Evolutionary conservation across 1,284 basidiomycete genomes (phyloP), one percentile per base, ranked within the genome.

Genomic region (Meira nashicola): DNA sequence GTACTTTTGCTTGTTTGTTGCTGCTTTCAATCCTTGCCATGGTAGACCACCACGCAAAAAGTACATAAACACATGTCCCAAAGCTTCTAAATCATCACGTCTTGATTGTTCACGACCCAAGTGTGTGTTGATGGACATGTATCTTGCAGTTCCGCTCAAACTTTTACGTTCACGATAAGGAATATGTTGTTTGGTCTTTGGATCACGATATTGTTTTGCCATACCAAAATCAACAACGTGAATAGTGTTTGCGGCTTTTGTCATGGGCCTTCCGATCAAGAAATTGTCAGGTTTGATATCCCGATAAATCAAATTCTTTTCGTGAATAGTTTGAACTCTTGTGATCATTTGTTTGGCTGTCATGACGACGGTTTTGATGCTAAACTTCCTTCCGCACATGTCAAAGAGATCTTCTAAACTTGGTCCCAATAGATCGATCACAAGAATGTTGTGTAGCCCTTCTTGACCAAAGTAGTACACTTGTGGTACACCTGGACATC

Each of bases 241-340:
- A 69, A 97, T 87, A 15, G 86, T 83, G 76, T 92, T 91, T 44
- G 89, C 84, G 49, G 83, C 85, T 81, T 94, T 94, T 49, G 90
- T 93, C 41, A 87, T 87, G 11, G 91, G 89, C 19, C 91, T 85
- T 38, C 92, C 92, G 74, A 95, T 89, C 68, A 96, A 83, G 79
- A 96, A 96, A 81, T 95, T 95, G 82, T 96, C 92, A 11, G 94
- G 94, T 79, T 99, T 99, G 71, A 99, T 82, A 78, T 99, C 92
- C 59, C 92, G 87, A 80, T 96, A 95, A 74, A 96, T 95, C 73
- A 96, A 85, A 80, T 92, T 93, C 84, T 92, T 92, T 79, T 94
- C 92, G 81, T 96, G 92, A 64, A 96, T 93, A 25, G 89, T 91
- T 80, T 95, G 91, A 33, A 94, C 90, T 63, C 92, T 69, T 1